These are phyloP conservation scores for Magnusiomyces fungicola DNA, from an alignment of 1,139 yeast genomes.

Conservation along the genomic window DNA sequence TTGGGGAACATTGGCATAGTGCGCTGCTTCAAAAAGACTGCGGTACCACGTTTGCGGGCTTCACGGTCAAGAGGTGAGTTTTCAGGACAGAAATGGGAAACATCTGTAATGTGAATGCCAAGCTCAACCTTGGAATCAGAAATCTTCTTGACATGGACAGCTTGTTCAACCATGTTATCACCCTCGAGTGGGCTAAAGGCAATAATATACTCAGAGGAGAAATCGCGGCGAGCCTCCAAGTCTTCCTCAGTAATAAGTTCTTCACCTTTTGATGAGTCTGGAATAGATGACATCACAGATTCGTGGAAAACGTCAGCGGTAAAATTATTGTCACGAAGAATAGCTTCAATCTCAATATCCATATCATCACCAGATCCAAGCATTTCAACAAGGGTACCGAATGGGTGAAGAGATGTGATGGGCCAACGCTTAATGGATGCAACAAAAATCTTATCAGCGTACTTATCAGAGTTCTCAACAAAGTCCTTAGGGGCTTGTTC, in stretches of 20 bases:
- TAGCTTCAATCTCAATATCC: constrained; percentile 77
- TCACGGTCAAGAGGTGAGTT: constrained; percentile 80
- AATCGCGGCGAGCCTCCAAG: constrained; percentile 45
- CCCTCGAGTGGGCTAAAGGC: constrained; percentile 56
- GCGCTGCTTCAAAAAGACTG: constrained; percentile 86
- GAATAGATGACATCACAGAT: constrained; percentile 37
- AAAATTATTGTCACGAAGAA: constrained; percentile 87
- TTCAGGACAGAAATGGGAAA: constrained; percentile 58
- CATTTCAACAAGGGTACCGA: constrained; percentile 85
- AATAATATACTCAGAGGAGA: constrained; percentile 54
- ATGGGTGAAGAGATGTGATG: constrained; percentile 94
- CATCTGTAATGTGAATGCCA: constrained; percentile 79
- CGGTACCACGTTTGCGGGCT: constrained; percentile 82
- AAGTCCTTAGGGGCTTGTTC: constrained; percentile 96
- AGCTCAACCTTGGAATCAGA: constrained; percentile 55
- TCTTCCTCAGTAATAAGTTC: constrained; percentile 24
- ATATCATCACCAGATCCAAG: constrained; percentile 76
- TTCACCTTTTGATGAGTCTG: constrained; percentile 23
- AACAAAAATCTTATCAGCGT: constrained; percentile 75
- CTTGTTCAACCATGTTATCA: constrained; percentile 56
- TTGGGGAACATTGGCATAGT: constrained; percentile 62
- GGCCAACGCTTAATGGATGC: constrained; percentile 99
- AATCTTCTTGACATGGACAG: constrained; percentile 62
- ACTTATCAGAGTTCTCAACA: constrained; percentile 82
- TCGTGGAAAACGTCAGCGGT: constrained; percentile 71